These are phyloP conservation scores for Aspergillus novofumigatus DNA, from an alignment of 2,329 filamentous ascomycete genomes.

Conservation along the genomic window DNA sequence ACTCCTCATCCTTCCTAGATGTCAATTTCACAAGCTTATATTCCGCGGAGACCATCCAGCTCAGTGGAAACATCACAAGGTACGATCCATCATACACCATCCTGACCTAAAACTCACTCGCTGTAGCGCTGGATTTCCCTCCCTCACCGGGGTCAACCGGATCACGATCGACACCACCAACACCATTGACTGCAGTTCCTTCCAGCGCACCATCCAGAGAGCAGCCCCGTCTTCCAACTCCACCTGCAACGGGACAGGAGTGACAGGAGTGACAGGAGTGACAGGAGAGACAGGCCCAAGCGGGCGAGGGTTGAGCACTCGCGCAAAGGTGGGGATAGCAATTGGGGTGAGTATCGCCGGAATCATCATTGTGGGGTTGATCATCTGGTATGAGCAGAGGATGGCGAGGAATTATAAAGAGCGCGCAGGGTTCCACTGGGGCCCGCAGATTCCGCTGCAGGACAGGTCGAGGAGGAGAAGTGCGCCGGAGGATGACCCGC, in stretches of 20 bases:
- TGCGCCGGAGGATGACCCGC: background rate
- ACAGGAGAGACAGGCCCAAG: too few relatives aligned
- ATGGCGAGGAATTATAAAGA: background rate
- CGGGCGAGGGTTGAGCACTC: background rate
- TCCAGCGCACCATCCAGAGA: background rate
- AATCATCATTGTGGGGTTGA: background rate
- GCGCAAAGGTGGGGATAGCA: background rate
- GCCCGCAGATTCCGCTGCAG: background rate
- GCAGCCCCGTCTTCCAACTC: background rate
- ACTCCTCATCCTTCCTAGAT: background rate
- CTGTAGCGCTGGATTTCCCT: background rate
- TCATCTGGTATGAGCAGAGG: background rate
- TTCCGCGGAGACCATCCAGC: background rate
- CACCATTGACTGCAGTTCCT: background rate
- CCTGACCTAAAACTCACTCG: background rate
- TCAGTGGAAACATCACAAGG: background rate
- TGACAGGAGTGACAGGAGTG: background rate
- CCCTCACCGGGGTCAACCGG: background rate
- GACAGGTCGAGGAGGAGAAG: background rate
- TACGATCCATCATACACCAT: background rate
- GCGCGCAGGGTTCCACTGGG: background rate
- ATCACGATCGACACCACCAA: background rate
- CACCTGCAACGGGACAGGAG: background rate
- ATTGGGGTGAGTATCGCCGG: background rate
- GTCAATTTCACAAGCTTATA: background rate